Evolutionary conservation across 805 yeast species (phyloP), one percentile per base, ranked within the genome.

Genomic region (Spathaspora sp.): DNA sequence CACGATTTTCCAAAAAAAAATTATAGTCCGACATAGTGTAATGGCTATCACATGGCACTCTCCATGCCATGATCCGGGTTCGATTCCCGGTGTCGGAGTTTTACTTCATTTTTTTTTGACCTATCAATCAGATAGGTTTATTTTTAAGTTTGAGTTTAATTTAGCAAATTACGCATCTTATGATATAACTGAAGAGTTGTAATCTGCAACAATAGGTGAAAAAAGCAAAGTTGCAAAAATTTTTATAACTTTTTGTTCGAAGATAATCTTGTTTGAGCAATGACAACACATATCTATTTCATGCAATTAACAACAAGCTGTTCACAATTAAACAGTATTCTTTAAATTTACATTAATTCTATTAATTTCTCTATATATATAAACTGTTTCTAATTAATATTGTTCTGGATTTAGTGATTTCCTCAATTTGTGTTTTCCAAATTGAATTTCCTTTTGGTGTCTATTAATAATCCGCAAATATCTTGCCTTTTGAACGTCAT

Each of bases 21-120:
- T 19, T 39, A 31, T 44, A 42, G 29, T 62, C 65, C 64, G 65
- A 60, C 59, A 58, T 62, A 62, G 65, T 61, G 64, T 61, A 61
- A 61, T 59, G 64, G 64, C 64, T 60, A 61, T 57, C 64, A 61
- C 64, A 42, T 51, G 57, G 57, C 62, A 57, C 60, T 61, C 64
- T 61, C 64, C 60, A 55, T 57, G 62, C 57, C 51, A 54, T 46
- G 55, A 61, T 59, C 64, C 63, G 63, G 62, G 63, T 58, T 60
- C 64, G 59, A 56, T 53, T 55, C 55, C 56, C 57, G 57, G 57
- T 51, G 40, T 52, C 57, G 60, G 61, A 58, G 55, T 42, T 51
- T 31, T 23, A 23, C 4, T 29, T 29, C 2, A 9, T 29, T 29
- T 29, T 29, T 29, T 3, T 29, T n/a, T n/a, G n/a, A 10, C 8